Evolutionary conservation across 371 early-diverging fungal species (phyloP).

Genomic region (Fennellomyces sp.): DNA sequence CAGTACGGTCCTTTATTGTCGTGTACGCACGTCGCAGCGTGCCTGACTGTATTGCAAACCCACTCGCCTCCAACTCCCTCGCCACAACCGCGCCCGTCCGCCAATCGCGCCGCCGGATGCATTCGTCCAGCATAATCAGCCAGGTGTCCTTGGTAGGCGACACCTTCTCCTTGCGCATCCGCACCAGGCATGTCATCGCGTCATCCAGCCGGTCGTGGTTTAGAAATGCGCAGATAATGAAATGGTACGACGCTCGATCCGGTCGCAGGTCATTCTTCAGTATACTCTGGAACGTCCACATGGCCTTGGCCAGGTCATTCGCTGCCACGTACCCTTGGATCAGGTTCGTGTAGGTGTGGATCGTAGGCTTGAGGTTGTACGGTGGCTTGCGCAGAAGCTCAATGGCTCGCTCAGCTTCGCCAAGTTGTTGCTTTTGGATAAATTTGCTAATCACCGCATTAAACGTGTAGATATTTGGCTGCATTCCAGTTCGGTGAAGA

Average conservation of each 20-base stretch:
- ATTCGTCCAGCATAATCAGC: constrained; percentile 35
- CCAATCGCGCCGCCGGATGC: constrained; percentile 27
- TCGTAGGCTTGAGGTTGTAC: constrained; percentile 29
- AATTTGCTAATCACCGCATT: constrained; percentile 51
- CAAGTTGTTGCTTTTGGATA: constrained; percentile 27
- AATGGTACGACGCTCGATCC: constrained; percentile 49
- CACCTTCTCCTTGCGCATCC: constrained; percentile 29
- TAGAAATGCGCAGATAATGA: constrained; percentile 43
- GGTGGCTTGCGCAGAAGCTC: constrained; percentile 14
- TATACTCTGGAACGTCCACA: constrained; percentile 39
- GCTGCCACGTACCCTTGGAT: constrained; percentile 43
- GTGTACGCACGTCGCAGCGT: constrained; percentile 32
- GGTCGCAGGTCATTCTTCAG: constrained; percentile 30
- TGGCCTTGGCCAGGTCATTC: constrained; percentile 31
- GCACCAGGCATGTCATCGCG: constrained; percentile 35
- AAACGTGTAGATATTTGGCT: constrained; percentile 48
- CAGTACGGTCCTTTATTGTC: constrained; percentile 29
- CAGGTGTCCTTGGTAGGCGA: constrained; percentile 45
- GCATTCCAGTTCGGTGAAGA: constrained; percentile 27
- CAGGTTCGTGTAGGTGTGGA: constrained; percentile 49
- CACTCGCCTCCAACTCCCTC: constrained; percentile 30
- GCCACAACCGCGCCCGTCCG: constrained; percentile 23
- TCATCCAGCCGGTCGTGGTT: constrained; percentile 33
- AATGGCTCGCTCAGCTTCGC: constrained; percentile 40
- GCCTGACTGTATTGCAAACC: constrained; percentile 34